Base-by-base conservation (phyloP, 768 basidiomycete genomes). In the Sarcodon aspratus region DNA sequence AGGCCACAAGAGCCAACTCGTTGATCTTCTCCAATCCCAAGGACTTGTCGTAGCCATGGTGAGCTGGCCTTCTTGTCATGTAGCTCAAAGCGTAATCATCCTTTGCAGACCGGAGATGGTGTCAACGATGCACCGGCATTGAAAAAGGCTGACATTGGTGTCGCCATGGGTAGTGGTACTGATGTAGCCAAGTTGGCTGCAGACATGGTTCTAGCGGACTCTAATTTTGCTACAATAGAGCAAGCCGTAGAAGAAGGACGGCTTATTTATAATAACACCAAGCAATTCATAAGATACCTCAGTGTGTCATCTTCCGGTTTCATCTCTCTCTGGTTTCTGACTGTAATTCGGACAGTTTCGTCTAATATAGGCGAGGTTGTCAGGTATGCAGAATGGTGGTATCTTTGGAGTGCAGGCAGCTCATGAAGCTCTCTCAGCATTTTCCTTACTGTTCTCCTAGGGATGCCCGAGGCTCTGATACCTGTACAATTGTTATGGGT, bases 401-500 rank as follows among this genome's bases (percentile, higher is more conserved):
- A 27, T 27, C 21, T 27, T 27, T 27, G 21, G 21, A 17, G 45
- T 21, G 3, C 37, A 13, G 2, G 32, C 36, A 38, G 21, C n/a
- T 33, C 27, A 31, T 21, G 18, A 7, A 15, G 8, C 8, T 49
- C 7, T 54, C 50, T 60, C 63, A 73, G 88, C 64, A 99, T 99
- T 67, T 99, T 99, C 75, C 69, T 98, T 56, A 97, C 96, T 2
- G 94, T 98, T 21, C 74, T 97, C 44, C 74, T 99, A 52, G 95
- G 96, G 61, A 98, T 98, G 95, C 95, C 95, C n/a, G 95, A 98
- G 65, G 95, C 96, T 46, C 70, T 99, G 48, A 97, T 97, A 58
- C 93, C 93, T 38, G 93, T 97, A 12, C 95, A 99, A 75, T 73
- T 99, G 38, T 82, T 99, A 47, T 98, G 93, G 92, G 94, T 98